These are phyloP conservation scores for Mortierella sp. DNA, from an alignment of 371 early-diverging fungal species.

Conservation along the genomic window DNA sequence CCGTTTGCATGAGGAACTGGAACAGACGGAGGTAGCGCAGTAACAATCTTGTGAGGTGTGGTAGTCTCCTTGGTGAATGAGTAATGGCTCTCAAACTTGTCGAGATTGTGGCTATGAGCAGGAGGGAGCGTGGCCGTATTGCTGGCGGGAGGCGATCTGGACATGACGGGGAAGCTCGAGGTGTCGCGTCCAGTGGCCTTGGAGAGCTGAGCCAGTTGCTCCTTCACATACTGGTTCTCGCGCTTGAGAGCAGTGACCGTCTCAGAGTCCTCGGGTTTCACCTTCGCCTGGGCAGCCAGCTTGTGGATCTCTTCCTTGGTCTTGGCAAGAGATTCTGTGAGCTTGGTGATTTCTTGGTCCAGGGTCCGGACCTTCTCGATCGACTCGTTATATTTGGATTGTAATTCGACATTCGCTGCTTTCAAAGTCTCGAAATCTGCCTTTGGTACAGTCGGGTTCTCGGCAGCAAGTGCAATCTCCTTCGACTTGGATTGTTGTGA, in stretches of 20 bases:
- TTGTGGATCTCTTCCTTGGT: conserved; percentile 78
- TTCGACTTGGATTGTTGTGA: conserved; percentile 59
- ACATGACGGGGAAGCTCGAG: conserved; percentile 40
- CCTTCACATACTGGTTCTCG: conserved; percentile 53
- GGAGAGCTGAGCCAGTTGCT: conserved; percentile 57
- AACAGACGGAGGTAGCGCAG: conserved; percentile 26
- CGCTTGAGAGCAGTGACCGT: conserved; percentile 52
- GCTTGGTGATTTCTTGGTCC: conserved; percentile 73
- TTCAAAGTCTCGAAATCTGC: conserved; percentile 68
- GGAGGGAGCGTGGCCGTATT: conserved; percentile 55
- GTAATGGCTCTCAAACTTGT: conserved; percentile 46
- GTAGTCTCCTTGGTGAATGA: conserved; percentile 36
- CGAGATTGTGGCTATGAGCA: conserved; percentile 44
- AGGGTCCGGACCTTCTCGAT: conserved; percentile 71
- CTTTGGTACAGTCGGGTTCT: conserved; percentile 66
- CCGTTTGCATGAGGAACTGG: conserved; percentile 30
- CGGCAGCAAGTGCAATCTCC: conserved; percentile 60
- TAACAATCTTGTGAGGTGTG: conserved; percentile 22
- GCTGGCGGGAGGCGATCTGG: conserved; percentile 51
- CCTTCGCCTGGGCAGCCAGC: conserved; percentile 62
- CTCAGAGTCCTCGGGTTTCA: conserved; percentile 53
- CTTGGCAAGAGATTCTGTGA: conserved; percentile 68
- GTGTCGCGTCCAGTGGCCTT: conserved; percentile 48
- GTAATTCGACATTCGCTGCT: conserved; percentile 60
- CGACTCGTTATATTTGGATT: conserved; percentile 59